Evolutionary conservation across 805 yeast genomes (phyloP), one percentile per base, ranked within the genome.

Genomic region (Candida ascalaphidarum): DNA sequence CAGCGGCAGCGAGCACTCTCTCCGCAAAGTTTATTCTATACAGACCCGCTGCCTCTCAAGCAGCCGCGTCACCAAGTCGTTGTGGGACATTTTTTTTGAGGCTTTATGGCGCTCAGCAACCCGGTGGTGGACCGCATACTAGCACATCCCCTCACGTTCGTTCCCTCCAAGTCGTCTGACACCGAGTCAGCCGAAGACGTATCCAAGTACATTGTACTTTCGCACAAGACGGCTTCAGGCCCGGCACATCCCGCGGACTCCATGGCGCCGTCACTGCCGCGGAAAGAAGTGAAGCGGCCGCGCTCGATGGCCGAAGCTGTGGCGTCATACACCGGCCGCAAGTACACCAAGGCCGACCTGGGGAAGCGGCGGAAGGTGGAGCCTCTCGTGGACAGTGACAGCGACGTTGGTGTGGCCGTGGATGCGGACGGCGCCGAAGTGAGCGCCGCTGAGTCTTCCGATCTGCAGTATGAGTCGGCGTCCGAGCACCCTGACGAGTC

Each of bases 101-200:
- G n/a, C n/a, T n/a, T n/a, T n/a, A 17, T 17, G 18, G 6, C 18
- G 18, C 18, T 7, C 39, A 35, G 44, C 20, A 62, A 71, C 27
- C 82, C 83, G n/a, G 48, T 75, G 25, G 71, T 77, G 34, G 82
- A 76, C 41, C 61, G 81, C 41, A 63, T 78, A 31, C 58, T 77
- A 22, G 54, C 76, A 17, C 70, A 71, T 32, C 86, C 85, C 7
- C 48, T 79, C 28, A 62, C 61, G 17, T 84, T 83, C 51, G 74
- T 68, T 30, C 61, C 74, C 4, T 86, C 83, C 11, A 71, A 65
- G n/a, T n/a, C n/a, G n/a, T n/a, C n/a, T n/a, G n/a, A 8, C 45
- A 55, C 61, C 13, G 59, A 60, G 10, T 44, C 63, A 12, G 44
- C 33, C 12, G 44, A 58, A 26, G 63, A 50, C 43, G 78, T 75